Evolutionary conservation across 768 basidiomycete species (phyloP).

Genomic region (Lentinula edodes): DNA sequence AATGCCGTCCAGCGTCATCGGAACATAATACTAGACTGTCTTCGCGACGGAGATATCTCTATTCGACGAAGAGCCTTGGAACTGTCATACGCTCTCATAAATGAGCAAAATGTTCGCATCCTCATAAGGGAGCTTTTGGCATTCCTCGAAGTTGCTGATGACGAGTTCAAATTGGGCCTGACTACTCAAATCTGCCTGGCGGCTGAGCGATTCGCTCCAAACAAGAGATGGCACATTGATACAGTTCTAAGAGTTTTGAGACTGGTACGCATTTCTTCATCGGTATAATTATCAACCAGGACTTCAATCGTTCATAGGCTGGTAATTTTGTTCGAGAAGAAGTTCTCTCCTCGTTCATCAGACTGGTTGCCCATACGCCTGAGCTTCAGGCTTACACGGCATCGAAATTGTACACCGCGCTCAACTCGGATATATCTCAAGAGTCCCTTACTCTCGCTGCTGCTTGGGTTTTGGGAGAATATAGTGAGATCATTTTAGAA

Average conservation of each 20-base stretch:
- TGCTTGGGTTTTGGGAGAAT: constrained; percentile 96
- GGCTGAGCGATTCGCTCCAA: constrained; percentile 94
- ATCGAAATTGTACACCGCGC: constrained; percentile 82
- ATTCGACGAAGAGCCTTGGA: constrained; percentile 96
- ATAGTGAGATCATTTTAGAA: constrained; percentile 84
- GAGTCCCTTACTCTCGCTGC: constrained; percentile 91
- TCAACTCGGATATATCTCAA: constrained; percentile 90
- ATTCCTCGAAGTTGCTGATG: constrained; percentile 97
- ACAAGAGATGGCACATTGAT: constrained; percentile 99
- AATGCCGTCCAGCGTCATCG: constrained; percentile 97
- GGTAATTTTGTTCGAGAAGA: constrained; percentile 98
- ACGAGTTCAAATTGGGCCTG: constrained; percentile 97
- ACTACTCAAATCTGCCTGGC: constrained; percentile 96
- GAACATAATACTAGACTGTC: constrained; percentile 97
- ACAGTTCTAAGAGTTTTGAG: constrained; percentile 91
- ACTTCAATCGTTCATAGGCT: constrained; percentile 45
- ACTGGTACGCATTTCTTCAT: constrained; percentile 48
- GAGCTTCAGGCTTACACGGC: constrained; percentile 95
- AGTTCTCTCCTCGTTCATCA: constrained; percentile 90
- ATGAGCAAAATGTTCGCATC: constrained; percentile 89
- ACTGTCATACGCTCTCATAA: constrained; percentile 94
- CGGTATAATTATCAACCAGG: background rate
- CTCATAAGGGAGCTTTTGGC: constrained; percentile 89
- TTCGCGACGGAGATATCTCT: constrained; percentile 98
- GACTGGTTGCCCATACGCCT: constrained; percentile 93